Percentiles rank a stretch among this genome's conserved stretches.
Conservation (phyloP, 1,284 basidiomycete genomes). For the Ceratobasidium sp. region DNA sequence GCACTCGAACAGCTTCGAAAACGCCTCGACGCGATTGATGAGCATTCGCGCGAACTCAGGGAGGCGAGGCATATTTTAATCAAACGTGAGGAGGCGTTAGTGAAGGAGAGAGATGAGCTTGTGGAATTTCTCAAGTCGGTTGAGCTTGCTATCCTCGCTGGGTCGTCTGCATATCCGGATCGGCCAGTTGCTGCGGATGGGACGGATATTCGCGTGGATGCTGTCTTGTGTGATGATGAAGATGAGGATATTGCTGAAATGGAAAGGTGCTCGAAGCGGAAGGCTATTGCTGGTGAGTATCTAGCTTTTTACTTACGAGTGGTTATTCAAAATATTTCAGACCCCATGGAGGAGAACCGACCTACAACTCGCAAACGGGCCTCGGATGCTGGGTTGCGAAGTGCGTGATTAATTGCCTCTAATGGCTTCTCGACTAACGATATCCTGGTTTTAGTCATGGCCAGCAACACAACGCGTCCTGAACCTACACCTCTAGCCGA, state of each 20-base stretch:
- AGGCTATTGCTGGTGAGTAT: slow-evolving; percentile 10
- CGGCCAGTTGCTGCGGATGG: background rate
- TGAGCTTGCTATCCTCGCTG: slow-evolving; percentile 15
- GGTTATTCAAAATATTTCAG: background rate
- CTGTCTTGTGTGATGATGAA: background rate
- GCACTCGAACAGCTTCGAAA: slow-evolving; percentile 19
- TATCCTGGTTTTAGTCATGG: background rate
- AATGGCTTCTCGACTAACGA: background rate
- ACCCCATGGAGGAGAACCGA: background rate
- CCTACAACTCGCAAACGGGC: background rate
- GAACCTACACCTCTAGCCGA: background rate
- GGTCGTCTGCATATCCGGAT: background rate
- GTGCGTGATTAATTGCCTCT: background rate
- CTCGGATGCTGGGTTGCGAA: background rate
- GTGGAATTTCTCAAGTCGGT: slow-evolving; percentile 22
- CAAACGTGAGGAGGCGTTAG: slow-evolving; percentile 15
- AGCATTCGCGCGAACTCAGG: slow-evolving; percentile 13
- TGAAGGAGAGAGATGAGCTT: slow-evolving; percentile 25
- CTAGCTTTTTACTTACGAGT: background rate
- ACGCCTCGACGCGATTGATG: slow-evolving; percentile 26
- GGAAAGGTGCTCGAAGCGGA: slow-evolving; percentile 15
- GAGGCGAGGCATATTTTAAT: slow-evolving; percentile 11
- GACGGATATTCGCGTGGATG: background rate
- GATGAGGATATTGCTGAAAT: slow-evolving; percentile 5
- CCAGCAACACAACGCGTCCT: background rate